A percentile compares a stretch with the other conserved stretches of the same genome.
Conservation (phyloP, 257 asterid species). For the Capsicum rhomboideum region DNA sequence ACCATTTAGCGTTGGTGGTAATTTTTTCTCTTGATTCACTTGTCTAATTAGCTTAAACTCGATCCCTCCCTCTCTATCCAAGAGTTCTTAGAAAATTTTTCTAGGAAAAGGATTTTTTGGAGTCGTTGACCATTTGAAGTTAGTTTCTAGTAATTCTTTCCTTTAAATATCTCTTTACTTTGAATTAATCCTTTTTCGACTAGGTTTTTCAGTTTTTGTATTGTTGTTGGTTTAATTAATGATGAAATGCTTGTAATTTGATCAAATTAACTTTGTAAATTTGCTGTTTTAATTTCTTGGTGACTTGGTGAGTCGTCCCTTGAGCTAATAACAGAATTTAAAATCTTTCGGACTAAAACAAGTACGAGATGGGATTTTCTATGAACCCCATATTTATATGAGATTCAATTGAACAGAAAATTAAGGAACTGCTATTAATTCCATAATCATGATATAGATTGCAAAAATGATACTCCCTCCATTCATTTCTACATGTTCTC, state of each 20-base stretch:
- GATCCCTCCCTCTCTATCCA: neutral
- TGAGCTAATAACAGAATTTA: neutral
- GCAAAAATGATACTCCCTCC: no score
- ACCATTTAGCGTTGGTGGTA: neutral
- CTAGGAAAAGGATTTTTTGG: neutral
- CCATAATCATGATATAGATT: neutral
- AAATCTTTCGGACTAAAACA: neutral
- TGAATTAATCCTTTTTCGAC: neutral
- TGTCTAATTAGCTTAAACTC: neutral
- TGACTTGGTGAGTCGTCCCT: neutral
- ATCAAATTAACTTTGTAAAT: neutral
- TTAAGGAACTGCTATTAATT: neutral
- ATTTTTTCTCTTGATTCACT: no score
- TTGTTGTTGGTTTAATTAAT: neutral
- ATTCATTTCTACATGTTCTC: no score
- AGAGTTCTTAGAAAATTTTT: neutral
- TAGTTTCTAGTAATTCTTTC: neutral
- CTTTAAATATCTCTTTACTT: neutral
- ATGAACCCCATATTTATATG: neutral
- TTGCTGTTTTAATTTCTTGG: neutral
- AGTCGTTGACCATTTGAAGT: neutral
- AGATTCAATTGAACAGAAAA: neutral
- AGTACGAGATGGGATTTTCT: neutral
- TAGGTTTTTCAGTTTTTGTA: neutral
- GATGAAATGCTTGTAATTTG: neutral